Evolutionary conservation across 2,329 filamentous ascomycete species (phyloP), one percentile per base, ranked within the genome.

Genomic region (Trichoderma sp.): DNA sequence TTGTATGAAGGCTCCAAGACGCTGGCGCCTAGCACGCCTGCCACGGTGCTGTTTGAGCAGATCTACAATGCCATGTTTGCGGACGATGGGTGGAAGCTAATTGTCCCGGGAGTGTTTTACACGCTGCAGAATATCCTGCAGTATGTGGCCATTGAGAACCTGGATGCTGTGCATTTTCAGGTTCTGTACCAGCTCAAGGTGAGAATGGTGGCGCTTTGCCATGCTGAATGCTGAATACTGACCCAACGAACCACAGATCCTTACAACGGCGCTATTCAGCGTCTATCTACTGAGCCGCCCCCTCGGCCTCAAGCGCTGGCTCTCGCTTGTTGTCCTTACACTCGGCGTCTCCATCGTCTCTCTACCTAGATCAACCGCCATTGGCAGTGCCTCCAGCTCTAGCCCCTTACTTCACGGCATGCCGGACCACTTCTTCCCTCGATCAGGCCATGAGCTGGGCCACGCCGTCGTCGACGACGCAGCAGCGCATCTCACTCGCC

Each of bases 81-180:
- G 0, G 91, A 92, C 11, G 96, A 98, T 79, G 94, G 94, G 76
- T 98, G 95, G 95, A 97, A 97, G 81, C 84, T 99, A 74, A 94
- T 93, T 9, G 90, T 98, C 56, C 96, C 95, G 0, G 96, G 95
- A 4, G 87, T 90, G 5, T 86, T 98, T 2, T 98, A 97, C 80
- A 97, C 95, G 0, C 80, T 98, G 32, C 94, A 98, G 78, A 98
- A 98, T 79, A 92, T 93, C n/a, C 84, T 98, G 69, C 94, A 98
- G 80, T 99, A 98, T 78, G 88, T 97, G 67, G 95, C 94, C 1
- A 90, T 98, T 12, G 94, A 93, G 73, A 98, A 98, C 76, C 82
- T 98, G 76, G 94, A 97, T 77, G 93, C 95, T 0, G 94, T 96
- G 5, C 94, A 95, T 69, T 98, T 98, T 79, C 95, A 98, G 81